phyloP scores from a whole-genome alignment of 495 filamentous ascomycete genomes.

The Delitschia confertaspora region DNA sequence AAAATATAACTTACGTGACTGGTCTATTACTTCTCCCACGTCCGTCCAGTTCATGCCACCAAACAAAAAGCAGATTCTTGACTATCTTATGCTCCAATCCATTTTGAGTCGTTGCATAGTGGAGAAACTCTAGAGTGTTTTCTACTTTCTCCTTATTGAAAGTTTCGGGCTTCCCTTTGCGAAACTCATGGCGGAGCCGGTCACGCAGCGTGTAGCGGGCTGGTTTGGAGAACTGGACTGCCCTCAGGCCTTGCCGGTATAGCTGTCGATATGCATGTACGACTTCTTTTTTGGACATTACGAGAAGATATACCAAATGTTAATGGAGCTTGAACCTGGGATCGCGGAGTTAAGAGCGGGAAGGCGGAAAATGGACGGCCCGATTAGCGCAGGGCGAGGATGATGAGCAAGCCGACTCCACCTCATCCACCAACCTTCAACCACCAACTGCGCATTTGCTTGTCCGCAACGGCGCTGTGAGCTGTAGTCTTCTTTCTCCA shows the following conservation, averaged over 20 bases:
- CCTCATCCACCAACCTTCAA: too few species aligned
- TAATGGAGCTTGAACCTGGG: too few species aligned
- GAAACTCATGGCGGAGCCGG: slow-evolving; percentile 63
- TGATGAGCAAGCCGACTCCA: too few species aligned
- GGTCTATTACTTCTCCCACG: slow-evolving; percentile 1
- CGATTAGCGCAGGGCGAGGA: too few species aligned
- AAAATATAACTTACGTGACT: slow-evolving; percentile 3
- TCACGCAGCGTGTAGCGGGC: slow-evolving; percentile 57
- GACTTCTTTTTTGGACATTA: slow-evolving; percentile 41
- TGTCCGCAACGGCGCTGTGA: too few species aligned
- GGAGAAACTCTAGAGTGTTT: slow-evolving; percentile 71
- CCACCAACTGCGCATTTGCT: too few species aligned
- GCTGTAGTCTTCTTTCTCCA: too few species aligned
- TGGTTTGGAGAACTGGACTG: slow-evolving; percentile 72
- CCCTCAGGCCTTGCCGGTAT: slow-evolving; percentile 62
- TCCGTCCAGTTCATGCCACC: slow-evolving; percentile 36
- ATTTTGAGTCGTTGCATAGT: slow-evolving; percentile 51
- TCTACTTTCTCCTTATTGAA: slow-evolving; percentile 54
- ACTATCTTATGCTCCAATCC: slow-evolving; percentile 77
- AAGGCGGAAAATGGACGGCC: too few species aligned
- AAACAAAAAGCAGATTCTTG: slow-evolving; percentile 61
- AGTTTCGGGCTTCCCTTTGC: slow-evolving; percentile 41
- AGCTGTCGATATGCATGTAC: slow-evolving; percentile 72
- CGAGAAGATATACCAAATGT: too few species aligned
- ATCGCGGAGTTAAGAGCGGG: too few species aligned